A percentile compares a stretch with the other conserved stretches of the same genome.
Evolutionary conservation across 441 rosid species (phyloP).

Genomic region (Rhodomyrtus psidioides): DNA sequence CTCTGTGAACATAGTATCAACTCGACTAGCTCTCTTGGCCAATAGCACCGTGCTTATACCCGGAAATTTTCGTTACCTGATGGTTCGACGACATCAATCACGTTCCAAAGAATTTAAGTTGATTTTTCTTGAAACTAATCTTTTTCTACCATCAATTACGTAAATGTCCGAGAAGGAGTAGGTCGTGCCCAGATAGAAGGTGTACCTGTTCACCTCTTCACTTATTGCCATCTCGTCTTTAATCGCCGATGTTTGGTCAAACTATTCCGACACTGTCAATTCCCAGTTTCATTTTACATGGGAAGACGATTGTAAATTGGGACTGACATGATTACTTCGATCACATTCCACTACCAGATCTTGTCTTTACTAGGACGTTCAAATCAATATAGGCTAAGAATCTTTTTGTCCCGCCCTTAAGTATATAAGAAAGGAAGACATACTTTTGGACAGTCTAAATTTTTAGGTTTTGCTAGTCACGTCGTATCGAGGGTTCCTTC

Average conservation of each 20-base stretch:
- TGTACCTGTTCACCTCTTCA: background rate
- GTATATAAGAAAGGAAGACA: background rate
- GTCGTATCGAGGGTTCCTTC: background rate
- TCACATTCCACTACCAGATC: background rate
- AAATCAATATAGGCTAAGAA: background rate
- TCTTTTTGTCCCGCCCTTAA: background rate
- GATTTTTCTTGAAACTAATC: background rate
- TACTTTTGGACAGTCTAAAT: background rate
- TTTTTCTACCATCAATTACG: background rate
- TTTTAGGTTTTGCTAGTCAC: background rate
- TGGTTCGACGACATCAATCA: background rate
- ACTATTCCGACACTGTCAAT: background rate
- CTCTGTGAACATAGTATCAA: background rate
- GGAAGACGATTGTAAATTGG: background rate
- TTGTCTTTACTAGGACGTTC: background rate
- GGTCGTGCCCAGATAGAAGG: background rate
- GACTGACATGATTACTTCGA: background rate
- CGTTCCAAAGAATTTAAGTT: background rate
- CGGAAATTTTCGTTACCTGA: background rate
- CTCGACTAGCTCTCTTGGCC: background rate
- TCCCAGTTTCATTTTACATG: background rate
- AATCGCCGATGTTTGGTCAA: background rate
- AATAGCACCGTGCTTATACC: background rate
- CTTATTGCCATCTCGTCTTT: background rate
- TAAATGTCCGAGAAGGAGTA: background rate